Conservation (phyloP, 495 filamentous ascomycete species). For the Thermochaetoides thermophila region DNA sequence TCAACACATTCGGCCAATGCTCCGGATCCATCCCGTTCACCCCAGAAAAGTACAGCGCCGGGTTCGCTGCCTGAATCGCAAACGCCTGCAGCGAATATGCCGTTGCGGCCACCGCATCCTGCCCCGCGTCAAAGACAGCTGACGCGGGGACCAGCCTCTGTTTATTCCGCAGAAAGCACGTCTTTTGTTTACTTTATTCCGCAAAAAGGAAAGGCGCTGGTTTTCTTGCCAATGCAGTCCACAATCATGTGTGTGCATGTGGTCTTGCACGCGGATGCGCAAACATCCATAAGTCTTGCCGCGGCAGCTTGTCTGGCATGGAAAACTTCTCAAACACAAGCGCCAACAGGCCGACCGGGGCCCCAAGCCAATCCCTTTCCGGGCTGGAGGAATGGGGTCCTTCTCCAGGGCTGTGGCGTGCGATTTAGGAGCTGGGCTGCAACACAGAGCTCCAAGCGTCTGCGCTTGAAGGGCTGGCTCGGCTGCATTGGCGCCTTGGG, state of each 20-base stretch:
- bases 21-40: slow-evolving; percentile 14
- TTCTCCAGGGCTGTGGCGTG: slow-evolving; percentile 6
- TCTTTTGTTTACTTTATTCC: slow-evolving; percentile 12
- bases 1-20: slow-evolving; percentile 11
- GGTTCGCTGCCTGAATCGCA: slow-evolving; percentile 12
- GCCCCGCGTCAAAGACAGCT: slow-evolving; percentile 8
- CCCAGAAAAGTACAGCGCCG: slow-evolving; percentile 12
- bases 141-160: slow-evolving; percentile 4
- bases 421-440: slow-evolving; percentile 14
- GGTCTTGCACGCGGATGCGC: too few relatives aligned
- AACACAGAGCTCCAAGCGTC: slow-evolving; percentile 5
- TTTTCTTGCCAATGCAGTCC: background rate
- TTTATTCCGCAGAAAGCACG: slow-evolving; percentile 6
- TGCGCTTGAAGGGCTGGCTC: slow-evolving; percentile 7
- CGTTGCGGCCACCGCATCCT: slow-evolving; percentile 8
- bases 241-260: slow-evolving; percentile 1
- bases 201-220: background rate
- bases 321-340: too few relatives aligned
- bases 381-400: slow-evolving; percentile 6
- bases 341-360: too few relatives aligned
- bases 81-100: slow-evolving; percentile 6
- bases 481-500: slow-evolving; percentile 9
- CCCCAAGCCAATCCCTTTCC: slow-evolving; percentile 3
- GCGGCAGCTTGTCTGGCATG: too few relatives aligned
- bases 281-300: too few relatives aligned